Base-by-base conservation (phyloP, 1,139 yeast genomes). In the Arxiozyma slooffiae region DNA sequence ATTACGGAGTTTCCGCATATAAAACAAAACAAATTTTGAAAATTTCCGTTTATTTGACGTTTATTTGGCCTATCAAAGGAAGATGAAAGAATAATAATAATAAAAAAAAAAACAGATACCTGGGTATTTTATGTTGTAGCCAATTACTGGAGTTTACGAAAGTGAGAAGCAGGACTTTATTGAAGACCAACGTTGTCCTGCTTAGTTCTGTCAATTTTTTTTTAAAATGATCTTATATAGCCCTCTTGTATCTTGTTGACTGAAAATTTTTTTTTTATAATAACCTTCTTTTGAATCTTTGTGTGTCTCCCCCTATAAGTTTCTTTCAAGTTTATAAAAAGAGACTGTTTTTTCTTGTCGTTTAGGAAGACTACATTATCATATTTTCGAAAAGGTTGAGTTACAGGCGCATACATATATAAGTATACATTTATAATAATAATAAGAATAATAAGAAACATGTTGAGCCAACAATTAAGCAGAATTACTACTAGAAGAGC, bases 401-500 rank as follows among this genome's bases (percentile, higher is more conserved):
- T 20, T 23, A 16, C 9, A 14, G 17, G 9, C 41, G 3, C n/a
- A 40, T 16, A 18, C 20, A 46, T 21, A 26, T 5, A 38, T 16
- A 26, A 30, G 7, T n/a, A 38, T n/a, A 45, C 37, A 24, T 5
- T 16, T 22, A n/a, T 30, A 11, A 38, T 21, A 46, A 3, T 18
- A 34, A 14, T 9, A 46, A 42, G 24, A 11, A 38, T 21, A 46
- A 3, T 18, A 34, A 14, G n/a, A 46, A 42, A 30, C 50, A 68
- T 69, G 70, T 61, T 69, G 55, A 58, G 60, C 53, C 63, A 60
- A 53, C 66, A 65, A 54, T 46, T 66, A 48, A 53, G 60, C 34
- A 61, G 62, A 54, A 46, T 60, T 48, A 55, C 67, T 47, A 60
- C 64, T 47, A 68, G 67, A 61, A 63, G 69, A 59, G 61, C 67